Conservation (phyloP, 495 filamentous ascomycete genomes). For the Talaromyces stipitatus region DNA sequence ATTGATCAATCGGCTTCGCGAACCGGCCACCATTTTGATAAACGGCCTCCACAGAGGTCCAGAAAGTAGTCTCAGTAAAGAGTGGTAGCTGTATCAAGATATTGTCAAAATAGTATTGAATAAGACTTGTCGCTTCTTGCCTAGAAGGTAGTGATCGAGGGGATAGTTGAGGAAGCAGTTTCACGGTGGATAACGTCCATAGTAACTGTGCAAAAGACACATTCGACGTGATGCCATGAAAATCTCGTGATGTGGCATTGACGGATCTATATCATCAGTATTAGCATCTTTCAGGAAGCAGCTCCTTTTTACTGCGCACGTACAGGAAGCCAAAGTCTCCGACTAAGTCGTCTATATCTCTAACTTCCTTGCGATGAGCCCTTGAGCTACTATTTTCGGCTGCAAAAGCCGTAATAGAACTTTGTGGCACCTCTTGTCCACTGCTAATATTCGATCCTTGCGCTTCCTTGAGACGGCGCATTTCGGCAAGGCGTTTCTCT, state of each 20-base stretch:
- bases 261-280: constrained; percentile 53
- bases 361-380: constrained; percentile 50
- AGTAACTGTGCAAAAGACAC: constrained; percentile 84
- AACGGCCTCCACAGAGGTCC: constrained; percentile 67
- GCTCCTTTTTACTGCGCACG: constrained; percentile 16
- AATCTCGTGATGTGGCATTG: constrained; percentile 87
- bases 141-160: constrained; percentile 56
- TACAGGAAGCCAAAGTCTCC: constrained; percentile 77
- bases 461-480: constrained; percentile 47
- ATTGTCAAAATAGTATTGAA: constrained; percentile 78
- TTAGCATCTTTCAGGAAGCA: not conserved
- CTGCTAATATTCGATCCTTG: constrained; percentile 50
- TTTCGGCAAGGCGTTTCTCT: constrained; percentile 58
- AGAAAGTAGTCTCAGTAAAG: constrained; percentile 67
- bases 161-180: constrained; percentile 49
- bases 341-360: constrained; percentile 71
- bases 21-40: constrained; percentile 56
- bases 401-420: constrained; percentile 35
- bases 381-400: constrained; percentile 28
- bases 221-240: constrained; percentile 72
- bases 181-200: constrained; percentile 62
- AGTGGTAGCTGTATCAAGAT: constrained; percentile 72
- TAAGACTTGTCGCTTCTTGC: constrained; percentile 52
- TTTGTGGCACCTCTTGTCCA: constrained; percentile 44
- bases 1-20: constrained; percentile 68